Evolutionary conservation across 805 yeast genomes (phyloP).

Genomic region (Kuraishia floccosa): DNA sequence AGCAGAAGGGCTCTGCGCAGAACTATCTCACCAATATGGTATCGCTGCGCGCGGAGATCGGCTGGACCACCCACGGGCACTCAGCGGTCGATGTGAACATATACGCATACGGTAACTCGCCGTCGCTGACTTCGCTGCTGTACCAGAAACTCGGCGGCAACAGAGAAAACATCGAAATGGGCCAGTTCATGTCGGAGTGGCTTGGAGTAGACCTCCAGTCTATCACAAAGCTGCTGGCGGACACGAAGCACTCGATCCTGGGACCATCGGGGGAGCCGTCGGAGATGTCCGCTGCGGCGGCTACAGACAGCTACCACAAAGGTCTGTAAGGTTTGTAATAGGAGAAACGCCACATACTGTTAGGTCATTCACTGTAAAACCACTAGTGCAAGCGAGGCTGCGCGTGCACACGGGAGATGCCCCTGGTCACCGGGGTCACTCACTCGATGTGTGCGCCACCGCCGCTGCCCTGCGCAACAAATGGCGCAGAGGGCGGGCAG

Average conservation of each 20-base stretch:
- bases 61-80: slow-evolving; percentile 97
- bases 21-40: slow-evolving; percentile 59
- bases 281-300: not conserved
- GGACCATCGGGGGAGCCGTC: not conserved
- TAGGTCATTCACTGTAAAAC: too few relatives aligned
- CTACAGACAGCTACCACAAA: not conserved
- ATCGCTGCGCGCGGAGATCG: slow-evolving; percentile 75
- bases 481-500: too few relatives aligned
- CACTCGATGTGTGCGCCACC: too few relatives aligned
- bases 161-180: slow-evolving; percentile 82
- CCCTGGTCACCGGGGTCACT: too few relatives aligned
- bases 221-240: slow-evolving; percentile 37
- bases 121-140: slow-evolving; percentile 25
- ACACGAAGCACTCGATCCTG: slow-evolving; percentile 16
- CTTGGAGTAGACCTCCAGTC: slow-evolving; percentile 33
- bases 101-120: slow-evolving; percentile 63
- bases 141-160: slow-evolving; percentile 54
- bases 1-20: slow-evolving; percentile 18
- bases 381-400: too few relatives aligned
- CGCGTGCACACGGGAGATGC: too few relatives aligned
- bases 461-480: too few relatives aligned
- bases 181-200: slow-evolving; percentile 53
- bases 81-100: slow-evolving; percentile 93
- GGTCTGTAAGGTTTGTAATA: too few relatives aligned
- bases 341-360: too few relatives aligned